These are phyloP conservation scores for Albugo candida DNA, from an alignment of 352 stramenopile genomes.

Conservation along the genomic window DNA sequence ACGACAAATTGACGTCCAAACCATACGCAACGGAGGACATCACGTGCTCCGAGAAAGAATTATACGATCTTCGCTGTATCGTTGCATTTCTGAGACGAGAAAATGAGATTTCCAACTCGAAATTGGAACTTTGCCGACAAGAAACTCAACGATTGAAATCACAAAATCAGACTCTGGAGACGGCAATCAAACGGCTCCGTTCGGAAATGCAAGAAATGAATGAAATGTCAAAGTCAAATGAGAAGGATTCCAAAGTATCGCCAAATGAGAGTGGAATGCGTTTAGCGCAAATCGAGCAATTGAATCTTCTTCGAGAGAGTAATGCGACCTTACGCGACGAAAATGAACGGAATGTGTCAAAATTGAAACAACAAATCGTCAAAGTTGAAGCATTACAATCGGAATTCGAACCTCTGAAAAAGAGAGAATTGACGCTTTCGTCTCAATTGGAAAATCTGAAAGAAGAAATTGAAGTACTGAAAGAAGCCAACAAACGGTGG, in stretches of 20 bases:
- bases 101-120: slow-evolving; percentile 41
- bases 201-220: slow-evolving; percentile 28
- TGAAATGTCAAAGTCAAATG: not conserved
- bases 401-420: not conserved
- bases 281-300: slow-evolving; percentile 39
- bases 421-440: slow-evolving; percentile 25
- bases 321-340: slow-evolving; percentile 63
- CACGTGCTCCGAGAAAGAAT: slow-evolving; percentile 20
- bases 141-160: slow-evolving; percentile 35
- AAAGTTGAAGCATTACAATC: slow-evolving; percentile 23
- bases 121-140: slow-evolving; percentile 45
- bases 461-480: slow-evolving; percentile 34
- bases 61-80: slow-evolving; percentile 52
- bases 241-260: not conserved
- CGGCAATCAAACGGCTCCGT: slow-evolving; percentile 32
- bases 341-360: slow-evolving; percentile 30
- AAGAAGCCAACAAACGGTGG: slow-evolving; percentile 49
- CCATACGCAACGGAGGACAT: slow-evolving; percentile 11
- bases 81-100: slow-evolving; percentile 49
- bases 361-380: slow-evolving; percentile 28
- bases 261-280: slow-evolving; percentile 15
- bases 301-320: slow-evolving; percentile 57
- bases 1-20: slow-evolving; percentile 13
- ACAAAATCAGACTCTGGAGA: slow-evolving; percentile 34
- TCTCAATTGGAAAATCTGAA: slow-evolving; percentile 32